Base-by-base conservation (phyloP, 1,284 basidiomycete genomes). In the Pseudozyma sp. region DNA sequence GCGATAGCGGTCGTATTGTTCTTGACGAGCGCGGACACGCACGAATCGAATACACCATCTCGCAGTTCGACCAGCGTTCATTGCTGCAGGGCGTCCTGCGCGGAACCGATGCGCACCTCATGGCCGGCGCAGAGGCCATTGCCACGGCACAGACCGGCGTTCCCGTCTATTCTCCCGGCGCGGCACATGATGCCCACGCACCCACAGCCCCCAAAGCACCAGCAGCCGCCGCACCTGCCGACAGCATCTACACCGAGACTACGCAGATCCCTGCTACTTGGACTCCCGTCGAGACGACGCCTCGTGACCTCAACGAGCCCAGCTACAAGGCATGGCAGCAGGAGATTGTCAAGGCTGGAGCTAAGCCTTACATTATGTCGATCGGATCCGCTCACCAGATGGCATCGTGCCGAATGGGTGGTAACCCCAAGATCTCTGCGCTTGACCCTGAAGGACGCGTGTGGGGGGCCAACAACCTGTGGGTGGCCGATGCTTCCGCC, bases 401-500 rank as follows among this genome's bases (percentile, higher is more conserved):
- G 87, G 86, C 84, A 2, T 86, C 83, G n/a, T 86, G 82, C 76
- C 80, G 80, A 42, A 86, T 87, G 86, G 83, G 85, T 7, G 67
- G 74, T 4, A 75, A 79, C 19, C 82, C 87, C 7, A 72, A 73
- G 13, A 65, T 70, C 9, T 82, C 83, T 18, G 86, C 85, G 0
- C 83, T 86, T 52, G 86, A 87, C 65, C 83, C 85, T 10, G 72
- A 85, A 42, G 87, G 87, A 8, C 77, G 81, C 18, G 86, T 87
- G 0, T 87, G 86, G 79, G 87, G 87, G 4, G 80, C 84, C 6
- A 73, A 84, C 36, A 82, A 84, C 16, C 80, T 88, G n/a, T 88
- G 86, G 78, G 82, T 87, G 25, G 87, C 87, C 8, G 87, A 88
- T 54, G 87, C 86, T 25, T 84, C 82, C 39, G 77, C 84, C 42